Percentiles rank a stretch among this genome's conserved stretches.
Conservation (phyloP, 345 rosid genomes). For the Populus alba region DNA sequence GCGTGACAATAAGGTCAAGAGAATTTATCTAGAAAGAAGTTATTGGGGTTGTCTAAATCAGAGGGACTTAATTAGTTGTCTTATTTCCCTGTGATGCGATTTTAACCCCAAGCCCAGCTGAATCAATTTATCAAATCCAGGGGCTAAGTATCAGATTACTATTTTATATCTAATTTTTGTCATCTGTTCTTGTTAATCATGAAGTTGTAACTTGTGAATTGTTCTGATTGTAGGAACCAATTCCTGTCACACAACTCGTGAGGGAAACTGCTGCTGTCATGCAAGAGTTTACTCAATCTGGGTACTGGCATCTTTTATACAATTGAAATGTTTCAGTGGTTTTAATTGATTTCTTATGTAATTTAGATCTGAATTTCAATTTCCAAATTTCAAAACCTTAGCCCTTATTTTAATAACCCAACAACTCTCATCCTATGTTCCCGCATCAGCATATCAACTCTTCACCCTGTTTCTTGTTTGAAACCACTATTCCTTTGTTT, state of each 20-base stretch:
- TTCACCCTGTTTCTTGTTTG: neutral
- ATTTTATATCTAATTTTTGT: neutral
- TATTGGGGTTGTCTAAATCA: neutral
- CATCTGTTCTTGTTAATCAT: neutral
- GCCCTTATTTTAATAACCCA: neutral
- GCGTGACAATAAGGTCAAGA: neutral
- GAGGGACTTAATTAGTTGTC: neutral
- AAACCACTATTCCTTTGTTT: neutral
- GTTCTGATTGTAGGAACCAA: slow-evolving; percentile 61
- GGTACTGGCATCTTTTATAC: slow-evolving; percentile 41
- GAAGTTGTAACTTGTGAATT: neutral
- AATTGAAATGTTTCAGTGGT: neutral
- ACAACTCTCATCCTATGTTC: neutral
- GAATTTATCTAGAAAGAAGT: neutral
- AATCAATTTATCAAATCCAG: neutral
- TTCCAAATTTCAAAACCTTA: neutral
- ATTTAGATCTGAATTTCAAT: neutral
- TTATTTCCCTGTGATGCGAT: neutral
- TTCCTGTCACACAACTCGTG: slow-evolving; percentile 96
- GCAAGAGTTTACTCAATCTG: slow-evolving; percentile 98
- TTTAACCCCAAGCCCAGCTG: neutral
- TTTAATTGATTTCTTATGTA: neutral
- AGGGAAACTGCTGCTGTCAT: slow-evolving; percentile 98
- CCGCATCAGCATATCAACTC: neutral
- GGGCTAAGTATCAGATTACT: neutral